phyloP scores from a whole-genome alignment of 306 rosid species.

The Albizia julibrissin region DNA sequence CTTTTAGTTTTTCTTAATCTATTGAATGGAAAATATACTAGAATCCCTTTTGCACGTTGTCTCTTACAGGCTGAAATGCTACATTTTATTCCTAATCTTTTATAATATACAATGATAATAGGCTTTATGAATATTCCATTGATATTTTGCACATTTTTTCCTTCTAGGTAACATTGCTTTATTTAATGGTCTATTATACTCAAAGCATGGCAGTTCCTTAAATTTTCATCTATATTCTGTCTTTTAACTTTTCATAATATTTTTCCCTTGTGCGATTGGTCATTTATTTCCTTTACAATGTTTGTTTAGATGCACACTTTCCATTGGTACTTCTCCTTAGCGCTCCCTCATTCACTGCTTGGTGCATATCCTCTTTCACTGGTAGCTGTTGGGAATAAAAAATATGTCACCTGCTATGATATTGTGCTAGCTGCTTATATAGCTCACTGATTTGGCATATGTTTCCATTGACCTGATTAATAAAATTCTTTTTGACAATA shows the following conservation, averaged over 20 bases:
- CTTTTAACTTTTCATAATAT: too few species aligned
- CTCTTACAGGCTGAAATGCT: not conserved
- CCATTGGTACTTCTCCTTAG: too few species aligned
- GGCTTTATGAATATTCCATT: not conserved
- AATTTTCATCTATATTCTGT: too few species aligned
- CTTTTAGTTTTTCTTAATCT: too few species aligned
- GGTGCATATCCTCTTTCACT: too few species aligned
- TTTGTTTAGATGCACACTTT: too few species aligned
- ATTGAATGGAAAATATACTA: not conserved
- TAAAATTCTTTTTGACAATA: not conserved
- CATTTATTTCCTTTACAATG: too few species aligned
- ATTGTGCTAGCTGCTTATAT: not conserved
- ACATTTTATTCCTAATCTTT: not conserved
- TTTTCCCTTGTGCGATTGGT: too few species aligned
- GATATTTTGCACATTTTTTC: not conserved
- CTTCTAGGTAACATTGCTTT: not conserved
- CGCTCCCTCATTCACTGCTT: too few species aligned
- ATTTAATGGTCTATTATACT: not conserved
- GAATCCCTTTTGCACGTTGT: not conserved
- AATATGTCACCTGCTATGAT: too few species aligned
- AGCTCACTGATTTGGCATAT: conserved; percentile 14
- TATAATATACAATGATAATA: not conserved
- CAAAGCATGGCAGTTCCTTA: not conserved
- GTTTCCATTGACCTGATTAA: conserved; percentile 15
- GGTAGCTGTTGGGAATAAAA: too few species aligned